phyloP scores from a whole-genome alignment of 1,284 basidiomycete species.

The Inonotus obliquus region DNA sequence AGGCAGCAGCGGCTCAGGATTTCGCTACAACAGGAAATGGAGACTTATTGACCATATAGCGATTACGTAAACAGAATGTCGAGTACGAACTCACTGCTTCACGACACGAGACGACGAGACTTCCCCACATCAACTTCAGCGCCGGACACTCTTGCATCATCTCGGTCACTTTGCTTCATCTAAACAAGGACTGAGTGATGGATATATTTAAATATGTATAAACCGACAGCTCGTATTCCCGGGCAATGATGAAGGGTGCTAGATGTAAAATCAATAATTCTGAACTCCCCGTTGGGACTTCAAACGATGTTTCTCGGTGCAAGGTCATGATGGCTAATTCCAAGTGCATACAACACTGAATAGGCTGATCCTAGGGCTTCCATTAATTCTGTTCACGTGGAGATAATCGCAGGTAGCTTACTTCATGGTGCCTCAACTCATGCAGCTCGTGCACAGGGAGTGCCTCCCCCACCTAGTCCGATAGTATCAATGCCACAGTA shows the following conservation, averaged over 20 bases:
- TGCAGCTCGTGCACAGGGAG: background rate
- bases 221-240: too few species aligned
- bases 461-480: background rate
- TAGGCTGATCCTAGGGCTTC: background rate
- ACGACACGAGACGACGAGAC: too few species aligned
- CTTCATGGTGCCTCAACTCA: background rate
- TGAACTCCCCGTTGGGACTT: background rate
- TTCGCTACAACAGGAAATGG: too few species aligned
- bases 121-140: too few species aligned
- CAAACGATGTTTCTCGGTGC: background rate
- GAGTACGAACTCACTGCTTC: too few species aligned
- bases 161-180: too few species aligned
- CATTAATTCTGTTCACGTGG: background rate
- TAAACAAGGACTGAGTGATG: too few species aligned
- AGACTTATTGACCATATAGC: too few species aligned
- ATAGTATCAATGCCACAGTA: background rate
- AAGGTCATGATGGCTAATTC: background rate
- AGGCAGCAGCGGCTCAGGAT: too few species aligned
- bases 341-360: background rate
- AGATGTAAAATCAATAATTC: background rate
- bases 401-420: background rate
- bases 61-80: too few species aligned
- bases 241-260: background rate
- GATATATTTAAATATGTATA: too few species aligned
- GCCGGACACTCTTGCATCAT: too few species aligned